Evolutionary conservation across 768 basidiomycete genomes (phyloP).

Genomic region (Russula virescens): DNA sequence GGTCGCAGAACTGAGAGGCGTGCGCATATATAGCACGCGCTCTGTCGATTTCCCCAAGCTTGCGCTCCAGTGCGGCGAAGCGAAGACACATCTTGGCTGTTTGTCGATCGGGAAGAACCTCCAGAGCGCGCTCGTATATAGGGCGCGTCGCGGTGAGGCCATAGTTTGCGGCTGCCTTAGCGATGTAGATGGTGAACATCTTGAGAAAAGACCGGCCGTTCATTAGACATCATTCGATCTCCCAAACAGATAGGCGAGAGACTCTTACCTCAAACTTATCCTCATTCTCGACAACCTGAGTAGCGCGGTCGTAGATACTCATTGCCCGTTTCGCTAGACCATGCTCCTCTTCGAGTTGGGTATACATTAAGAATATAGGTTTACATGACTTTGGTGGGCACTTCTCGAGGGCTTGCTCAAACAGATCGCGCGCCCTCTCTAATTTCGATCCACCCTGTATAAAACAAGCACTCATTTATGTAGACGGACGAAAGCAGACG

Average conservation of each 20-base stretch:
- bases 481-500: not conserved
- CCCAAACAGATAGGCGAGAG: not conserved
- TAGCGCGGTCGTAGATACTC: slow-evolving; percentile 92
- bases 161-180: slow-evolving; percentile 93
- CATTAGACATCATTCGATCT: not conserved
- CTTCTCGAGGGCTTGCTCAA: slow-evolving; percentile 95
- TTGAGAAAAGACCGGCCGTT: slow-evolving; percentile 30
- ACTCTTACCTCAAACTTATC: slow-evolving; percentile 88
- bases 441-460: slow-evolving; percentile 84
- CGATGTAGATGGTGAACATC: slow-evolving; percentile 98
- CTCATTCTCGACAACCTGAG: slow-evolving; percentile 74
- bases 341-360: slow-evolving; percentile 90
- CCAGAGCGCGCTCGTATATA: slow-evolving; percentile 93
- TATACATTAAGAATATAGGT: slow-evolving; percentile 92
- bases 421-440: slow-evolving; percentile 93
- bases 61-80: slow-evolving; percentile 92
- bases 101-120: slow-evolving; percentile 87
- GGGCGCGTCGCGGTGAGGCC: slow-evolving; percentile 93
- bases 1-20: slow-evolving; percentile 98
- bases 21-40: slow-evolving; percentile 96
- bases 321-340: slow-evolving; percentile 95
- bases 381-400: slow-evolving; percentile 95
- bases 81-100: slow-evolving; percentile 97
- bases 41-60: slow-evolving; percentile 97
- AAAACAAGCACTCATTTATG: not conserved